Evolutionary conservation across 192 early-diverging fungal species (phyloP).

Genomic region (Mortierella hygrophila): DNA sequence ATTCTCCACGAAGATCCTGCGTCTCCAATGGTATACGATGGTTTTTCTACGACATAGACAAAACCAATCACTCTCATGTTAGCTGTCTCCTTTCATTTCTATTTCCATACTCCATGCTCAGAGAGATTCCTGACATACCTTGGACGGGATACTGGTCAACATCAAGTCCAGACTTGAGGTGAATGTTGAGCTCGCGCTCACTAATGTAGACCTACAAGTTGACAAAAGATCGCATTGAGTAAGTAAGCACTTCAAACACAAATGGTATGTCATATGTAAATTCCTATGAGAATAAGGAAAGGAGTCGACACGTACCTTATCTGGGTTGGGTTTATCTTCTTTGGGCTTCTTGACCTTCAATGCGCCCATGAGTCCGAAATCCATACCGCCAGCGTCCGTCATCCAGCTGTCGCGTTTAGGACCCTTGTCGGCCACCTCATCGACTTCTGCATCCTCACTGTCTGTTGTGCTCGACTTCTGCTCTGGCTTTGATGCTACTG

Average conservation of each 20-base stretch:
- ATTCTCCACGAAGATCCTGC: conserved; percentile 81
- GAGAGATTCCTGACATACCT: not conserved
- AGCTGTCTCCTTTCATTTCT: not conserved
- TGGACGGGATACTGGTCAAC: conserved; percentile 53
- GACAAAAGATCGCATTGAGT: not conserved
- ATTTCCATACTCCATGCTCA: not conserved
- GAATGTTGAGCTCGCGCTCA: conserved; percentile 57
- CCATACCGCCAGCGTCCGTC: conserved; percentile 56
- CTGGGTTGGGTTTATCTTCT: conserved; percentile 57
- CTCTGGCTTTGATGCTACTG: not conserved
- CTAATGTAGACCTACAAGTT: conserved; percentile 54
- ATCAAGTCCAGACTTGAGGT: conserved; percentile 56
- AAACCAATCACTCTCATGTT: not conserved
- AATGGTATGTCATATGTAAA: not conserved
- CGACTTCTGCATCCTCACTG: not conserved
- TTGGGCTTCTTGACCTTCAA: conserved; percentile 55
- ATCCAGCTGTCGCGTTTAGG: conserved; percentile 40
- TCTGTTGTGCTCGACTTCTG: not conserved
- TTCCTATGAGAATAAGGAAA: not conserved
- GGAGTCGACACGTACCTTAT: conserved; percentile 34
- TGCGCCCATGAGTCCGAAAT: conserved; percentile 58
- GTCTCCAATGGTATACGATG: conserved; percentile 61
- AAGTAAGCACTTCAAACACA: not conserved
- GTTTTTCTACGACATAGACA: conserved; percentile 39
- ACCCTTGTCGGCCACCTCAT: not conserved